These are phyloP conservation scores for Penicillium brasilianum DNA, from an alignment of 2,329 filamentous ascomycete genomes.

Conservation along the genomic window DNA sequence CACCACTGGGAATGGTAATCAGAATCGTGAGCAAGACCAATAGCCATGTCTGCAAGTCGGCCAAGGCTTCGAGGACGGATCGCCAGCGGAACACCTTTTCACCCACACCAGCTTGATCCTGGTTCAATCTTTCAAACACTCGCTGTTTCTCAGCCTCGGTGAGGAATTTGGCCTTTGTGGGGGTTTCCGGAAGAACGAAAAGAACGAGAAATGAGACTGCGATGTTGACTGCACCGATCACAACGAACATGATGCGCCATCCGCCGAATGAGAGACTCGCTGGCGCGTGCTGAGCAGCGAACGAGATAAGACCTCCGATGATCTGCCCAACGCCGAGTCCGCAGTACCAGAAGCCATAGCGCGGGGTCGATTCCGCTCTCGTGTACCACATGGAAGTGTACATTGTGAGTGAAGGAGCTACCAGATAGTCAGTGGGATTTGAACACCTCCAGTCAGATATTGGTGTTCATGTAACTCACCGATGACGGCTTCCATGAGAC, in stretches of 20 bases:
- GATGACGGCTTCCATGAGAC: slow-evolving; percentile 53
- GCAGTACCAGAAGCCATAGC: slow-evolving; percentile 39
- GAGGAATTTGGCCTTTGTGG: slow-evolving; percentile 32
- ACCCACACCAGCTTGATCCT: slow-evolving; percentile 23
- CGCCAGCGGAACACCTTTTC: slow-evolving; percentile 30
- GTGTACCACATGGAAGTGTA: slow-evolving; percentile 39
- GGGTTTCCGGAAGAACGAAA: slow-evolving; percentile 29
- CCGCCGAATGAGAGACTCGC: slow-evolving; percentile 25
- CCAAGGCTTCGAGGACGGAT: slow-evolving; percentile 28
- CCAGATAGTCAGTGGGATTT: background rate
- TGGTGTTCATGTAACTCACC: slow-evolving; percentile 15
- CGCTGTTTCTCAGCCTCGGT: slow-evolving; percentile 24
- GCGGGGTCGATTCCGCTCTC: slow-evolving; percentile 31
- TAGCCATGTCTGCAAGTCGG: slow-evolving; percentile 31
- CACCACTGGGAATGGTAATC: slow-evolving; percentile 49
- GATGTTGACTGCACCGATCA: slow-evolving; percentile 34
- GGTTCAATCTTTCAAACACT: slow-evolving; percentile 24
- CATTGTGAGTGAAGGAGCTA: slow-evolving; percentile 34
- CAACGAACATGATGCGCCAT: slow-evolving; percentile 39
- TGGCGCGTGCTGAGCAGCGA: slow-evolving; percentile 36
- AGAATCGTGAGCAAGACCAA: slow-evolving; percentile 39
- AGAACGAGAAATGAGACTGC: slow-evolving; percentile 28
- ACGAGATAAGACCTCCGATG: slow-evolving; percentile 37
- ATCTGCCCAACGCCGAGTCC: slow-evolving; percentile 37
- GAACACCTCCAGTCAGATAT: too few species aligned